Evolutionary conservation across 352 stramenopile species (phyloP), one percentile per base, ranked within the genome.

Genomic region (Phytophthora chlamydospora): DNA sequence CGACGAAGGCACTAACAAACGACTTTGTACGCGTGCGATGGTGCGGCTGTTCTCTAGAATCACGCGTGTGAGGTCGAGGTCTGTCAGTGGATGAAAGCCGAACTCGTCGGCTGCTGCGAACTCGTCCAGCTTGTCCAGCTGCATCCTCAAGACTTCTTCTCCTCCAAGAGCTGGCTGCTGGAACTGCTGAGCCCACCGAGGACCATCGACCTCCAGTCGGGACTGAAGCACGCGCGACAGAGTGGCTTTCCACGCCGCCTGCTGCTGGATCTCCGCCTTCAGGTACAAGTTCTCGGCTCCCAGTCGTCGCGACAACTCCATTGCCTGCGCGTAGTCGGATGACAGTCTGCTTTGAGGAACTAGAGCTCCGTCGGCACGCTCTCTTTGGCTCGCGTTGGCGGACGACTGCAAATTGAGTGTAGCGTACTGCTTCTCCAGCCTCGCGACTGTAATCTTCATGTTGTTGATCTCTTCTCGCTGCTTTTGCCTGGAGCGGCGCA

Each of bases 201-300:
- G 66, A 19, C 53, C 50, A 19, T 72, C 42, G 0, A 62, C 24
- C 8, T 74, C 49, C 1, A n/a, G 21, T 13, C 42, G 27, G 14
- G 68, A 65, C 14, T 80, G 61, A 12, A 78, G 32, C 16, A 84
- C 41, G 6, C 73, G 53, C 1, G 61, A 51, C 21, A 81, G 43
- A 6, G 75, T 59, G 21, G 70, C 34, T 24, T 73, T 77, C 72
- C 68, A 81, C 34, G 51, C 32, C 12, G 53, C 40, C 39, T 73
- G 59, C 11, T 76, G 66, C 44, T 81, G 75, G 43, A 84, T 66
- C 41, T 65, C 49, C 1, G 71, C 44, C 27, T 71, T 74, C 7
- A 84, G 47, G 27, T 67, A 73, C 55, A 84, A 56, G 27, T 81
- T 84, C 51, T 84, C 72, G 1, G 75, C 72, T 38, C 75, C 71